Evolutionary conservation across 2,329 filamentous ascomycete genomes (phyloP), one percentile per base, ranked within the genome.

Genomic region (Phialophora chinensis): DNA sequence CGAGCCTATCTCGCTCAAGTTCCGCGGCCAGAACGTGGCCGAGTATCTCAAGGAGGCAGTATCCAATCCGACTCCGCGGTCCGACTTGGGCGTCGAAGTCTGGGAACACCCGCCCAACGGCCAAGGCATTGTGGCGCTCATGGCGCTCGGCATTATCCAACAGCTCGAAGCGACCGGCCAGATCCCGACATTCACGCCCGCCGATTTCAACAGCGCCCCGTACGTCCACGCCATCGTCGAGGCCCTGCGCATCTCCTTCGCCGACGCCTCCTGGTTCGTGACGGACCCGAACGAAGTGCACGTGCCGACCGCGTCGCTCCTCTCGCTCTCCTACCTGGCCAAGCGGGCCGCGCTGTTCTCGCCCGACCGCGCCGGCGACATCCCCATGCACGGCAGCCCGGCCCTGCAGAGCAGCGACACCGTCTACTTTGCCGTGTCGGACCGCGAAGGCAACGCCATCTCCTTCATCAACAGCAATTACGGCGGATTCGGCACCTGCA

Each of bases 101-200:
- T 98, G 94, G 94, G 95, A 99, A 75, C 94, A 97, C 75, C 93
- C 94, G 38, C 95, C 95, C 10, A 98, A 97, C 74, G 93, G 95
- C 0, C 95, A 98, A 79, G 95, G 95, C 1, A 93, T 98, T 70
- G 91, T 98, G 1, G 95, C 95, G 0, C 82, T 98, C 38, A 97
- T 98, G 90, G 91, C 95, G 0, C 83, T 99, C 0, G 95, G 95
- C 1, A 96, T 98, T 71, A 83, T 99, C 55, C 89, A 97, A 76
- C 88, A 93, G 75, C 85, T 98, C 1, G 92, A 97, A 78, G 87
- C 88, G 65, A 82, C 84, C 14, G 90, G 90, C 47, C 87, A 88
- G 73, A 92, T 97, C 66, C 88, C 90, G 0, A 85, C 82, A 0
- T 97, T 95, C 78, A 79, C 77, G 0, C 78, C 85, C 1, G 79